These are phyloP conservation scores for Umbelopsis sp. DNA, from an alignment of 192 early-diverging fungal genomes.

Conservation along the genomic window DNA sequence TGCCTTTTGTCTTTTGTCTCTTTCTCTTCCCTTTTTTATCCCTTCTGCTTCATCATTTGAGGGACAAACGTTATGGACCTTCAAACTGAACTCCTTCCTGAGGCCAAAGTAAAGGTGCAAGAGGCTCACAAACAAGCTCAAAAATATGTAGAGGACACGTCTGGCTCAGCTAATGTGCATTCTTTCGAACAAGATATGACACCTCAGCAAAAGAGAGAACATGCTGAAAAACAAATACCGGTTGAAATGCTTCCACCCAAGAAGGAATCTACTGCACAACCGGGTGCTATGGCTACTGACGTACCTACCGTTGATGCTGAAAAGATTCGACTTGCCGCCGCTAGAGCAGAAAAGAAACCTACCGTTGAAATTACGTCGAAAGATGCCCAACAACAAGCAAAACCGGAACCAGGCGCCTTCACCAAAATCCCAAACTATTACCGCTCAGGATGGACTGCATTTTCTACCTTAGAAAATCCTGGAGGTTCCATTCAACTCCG, in stretches of 20 bases:
- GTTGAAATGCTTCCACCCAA: constrained; percentile 29
- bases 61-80: background rate
- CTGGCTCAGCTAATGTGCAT: constrained; percentile 14
- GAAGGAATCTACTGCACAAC: background rate
- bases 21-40: background rate
- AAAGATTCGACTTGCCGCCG: constrained; percentile 13
- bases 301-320: constrained; percentile 24
- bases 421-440: constrained; percentile 29
- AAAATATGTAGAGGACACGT: background rate
- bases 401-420: constrained; percentile 4
- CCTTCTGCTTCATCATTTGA: background rate
- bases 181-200: constrained; percentile 17
- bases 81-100: background rate
- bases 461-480: constrained; percentile 16
- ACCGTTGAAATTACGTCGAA: background rate
- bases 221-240: constrained; percentile 20
- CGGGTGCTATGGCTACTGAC: constrained; percentile 28
- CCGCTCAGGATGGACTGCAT: constrained; percentile 25
- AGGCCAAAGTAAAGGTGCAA: background rate
- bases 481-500: constrained; percentile 6
- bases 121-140: background rate
- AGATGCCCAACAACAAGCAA: constrained; percentile 6
- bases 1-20: background rate
- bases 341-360: constrained; percentile 14
- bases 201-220: constrained; percentile 18